These are phyloP conservation scores for Rhizoclosmatium globosum DNA, from an alignment of 192 early-diverging fungal genomes.

Conservation along the genomic window DNA sequence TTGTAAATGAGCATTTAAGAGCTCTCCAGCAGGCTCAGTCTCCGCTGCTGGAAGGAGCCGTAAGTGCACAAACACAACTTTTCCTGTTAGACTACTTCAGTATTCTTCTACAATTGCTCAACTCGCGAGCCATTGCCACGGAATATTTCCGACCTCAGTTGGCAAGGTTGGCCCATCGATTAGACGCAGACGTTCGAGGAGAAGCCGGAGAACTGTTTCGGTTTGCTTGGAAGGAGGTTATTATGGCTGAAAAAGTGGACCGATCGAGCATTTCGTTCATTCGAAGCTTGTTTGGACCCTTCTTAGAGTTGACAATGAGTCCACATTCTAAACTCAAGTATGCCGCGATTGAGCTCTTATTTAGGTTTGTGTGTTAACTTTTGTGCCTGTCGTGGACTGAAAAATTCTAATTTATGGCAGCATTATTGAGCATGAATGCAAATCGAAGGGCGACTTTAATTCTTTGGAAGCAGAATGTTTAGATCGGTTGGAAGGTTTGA, in stretches of 20 bases:
- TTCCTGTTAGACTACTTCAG: conserved; percentile 54
- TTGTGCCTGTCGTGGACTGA: conserved; percentile 2
- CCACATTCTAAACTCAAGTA: conserved; percentile 49
- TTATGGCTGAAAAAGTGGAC: conserved; percentile 42
- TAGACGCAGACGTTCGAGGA: conserved; percentile 70
- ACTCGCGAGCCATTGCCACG: conserved; percentile 62
- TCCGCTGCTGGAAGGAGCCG: conserved; percentile 1
- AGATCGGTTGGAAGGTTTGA: conserved; percentile 53
- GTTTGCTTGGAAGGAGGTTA: conserved; percentile 61
- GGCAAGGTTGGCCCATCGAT: conserved; percentile 61
- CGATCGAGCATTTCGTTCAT: conserved; percentile 41
- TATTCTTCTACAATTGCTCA: conserved; percentile 60
- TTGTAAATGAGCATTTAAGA: conserved; percentile 45
- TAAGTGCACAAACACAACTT: conserved; percentile 32
- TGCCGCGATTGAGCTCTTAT: conserved; percentile 55
- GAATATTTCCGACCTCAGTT: conserved; percentile 65
- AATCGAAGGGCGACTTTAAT: conserved; percentile 43
- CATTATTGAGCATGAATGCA: conserved; percentile 49
- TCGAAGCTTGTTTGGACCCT: conserved; percentile 49
- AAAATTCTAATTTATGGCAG: conserved; percentile 16
- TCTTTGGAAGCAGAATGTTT: conserved; percentile 56
- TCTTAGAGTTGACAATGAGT: conserved; percentile 59
- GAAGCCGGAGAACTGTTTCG: conserved; percentile 61
- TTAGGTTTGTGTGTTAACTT: conserved; percentile 39
- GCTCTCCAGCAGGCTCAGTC: conserved; percentile 21